These are phyloP conservation scores for Cercospora nicotianae DNA, from an alignment of 2,329 filamentous ascomycete genomes.

Conservation along the genomic window DNA sequence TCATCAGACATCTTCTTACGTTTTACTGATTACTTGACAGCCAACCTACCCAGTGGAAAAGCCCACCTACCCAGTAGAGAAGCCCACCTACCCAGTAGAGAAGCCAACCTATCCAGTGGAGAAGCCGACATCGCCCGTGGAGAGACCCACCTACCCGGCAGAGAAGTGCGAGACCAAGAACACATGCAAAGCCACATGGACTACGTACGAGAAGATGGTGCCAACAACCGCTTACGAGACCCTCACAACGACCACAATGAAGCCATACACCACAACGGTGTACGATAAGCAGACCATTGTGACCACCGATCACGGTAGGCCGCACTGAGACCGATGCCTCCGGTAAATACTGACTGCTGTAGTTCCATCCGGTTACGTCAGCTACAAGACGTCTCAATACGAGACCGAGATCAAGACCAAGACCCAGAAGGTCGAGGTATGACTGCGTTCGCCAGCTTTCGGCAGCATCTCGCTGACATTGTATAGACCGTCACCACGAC, in stretches of 20 bases:
- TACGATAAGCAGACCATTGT: constrained; percentile 10
- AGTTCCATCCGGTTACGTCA: constrained; percentile 15
- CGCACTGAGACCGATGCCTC: too few species aligned
- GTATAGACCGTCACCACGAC: constrained; percentile 6
- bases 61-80: not conserved
- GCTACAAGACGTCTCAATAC: constrained; percentile 5
- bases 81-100: not conserved
- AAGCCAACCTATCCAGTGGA: not conserved
- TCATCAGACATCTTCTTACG: too few species aligned
- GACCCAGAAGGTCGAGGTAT: constrained; percentile 14
- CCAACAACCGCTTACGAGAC: constrained; percentile 16
- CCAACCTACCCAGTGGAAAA: not conserved
- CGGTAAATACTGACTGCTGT: not conserved
- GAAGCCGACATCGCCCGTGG: too few species aligned
- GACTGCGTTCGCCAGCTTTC: not conserved
- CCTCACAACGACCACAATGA: constrained; percentile 12
- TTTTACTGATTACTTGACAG: not conserved
- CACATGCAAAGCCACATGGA: constrained; percentile 17
- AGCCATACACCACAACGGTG: constrained; percentile 14
- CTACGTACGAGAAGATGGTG: constrained; percentile 16
- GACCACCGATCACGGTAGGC: constrained; percentile 7
- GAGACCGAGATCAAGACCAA: constrained; percentile 10
- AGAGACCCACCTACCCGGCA: not conserved
- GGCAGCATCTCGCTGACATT: not conserved
- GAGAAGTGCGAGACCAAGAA: constrained; percentile 12